These are phyloP conservation scores for Chlamydomonas incerta DNA, from an alignment of 139 green algal species.

Conservation along the genomic window DNA sequence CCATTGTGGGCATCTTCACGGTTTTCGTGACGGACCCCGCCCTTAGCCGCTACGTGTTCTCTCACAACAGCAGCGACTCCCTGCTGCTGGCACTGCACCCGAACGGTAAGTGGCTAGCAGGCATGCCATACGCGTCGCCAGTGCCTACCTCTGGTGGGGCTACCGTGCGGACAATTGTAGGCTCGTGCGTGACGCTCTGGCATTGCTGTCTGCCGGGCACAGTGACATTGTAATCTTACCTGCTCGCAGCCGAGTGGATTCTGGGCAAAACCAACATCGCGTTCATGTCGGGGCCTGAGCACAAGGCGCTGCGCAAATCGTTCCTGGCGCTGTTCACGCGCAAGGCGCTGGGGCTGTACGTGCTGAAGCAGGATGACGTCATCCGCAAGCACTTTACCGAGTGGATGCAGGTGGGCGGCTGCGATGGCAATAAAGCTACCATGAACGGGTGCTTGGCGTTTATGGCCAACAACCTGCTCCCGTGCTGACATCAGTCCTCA, in stretches of 20 bases:
- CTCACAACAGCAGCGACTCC: constrained; percentile 65
- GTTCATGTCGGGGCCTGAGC: constrained; percentile 82
- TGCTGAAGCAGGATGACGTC: constrained; percentile 79
- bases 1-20: constrained; percentile 80
- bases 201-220: too few species aligned
- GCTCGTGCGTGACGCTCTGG: too few species aligned
- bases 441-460: too few species aligned
- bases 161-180: too few species aligned
- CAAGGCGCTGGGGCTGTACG: constrained; percentile 84
- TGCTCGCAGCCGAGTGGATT: constrained; percentile 57
- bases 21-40: constrained; percentile 84
- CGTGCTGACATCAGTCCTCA: too few species aligned
- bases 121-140: too few species aligned
- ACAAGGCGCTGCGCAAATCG: constrained; percentile 86
- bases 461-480: too few species aligned
- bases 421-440: too few species aligned
- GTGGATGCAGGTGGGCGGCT: constrained; percentile 47
- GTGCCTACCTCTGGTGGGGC: too few species aligned
- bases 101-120: constrained; percentile 51
- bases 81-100: constrained; percentile 87
- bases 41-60: constrained; percentile 76
- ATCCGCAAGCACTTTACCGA: constrained; percentile 69
- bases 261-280: constrained; percentile 86
- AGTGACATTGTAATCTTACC: too few species aligned
- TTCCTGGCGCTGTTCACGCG: constrained; percentile 91